Evolutionary conservation across 2,329 filamentous ascomycete genomes (phyloP).

Genomic region (Zymoseptoria pseudotritici): DNA sequence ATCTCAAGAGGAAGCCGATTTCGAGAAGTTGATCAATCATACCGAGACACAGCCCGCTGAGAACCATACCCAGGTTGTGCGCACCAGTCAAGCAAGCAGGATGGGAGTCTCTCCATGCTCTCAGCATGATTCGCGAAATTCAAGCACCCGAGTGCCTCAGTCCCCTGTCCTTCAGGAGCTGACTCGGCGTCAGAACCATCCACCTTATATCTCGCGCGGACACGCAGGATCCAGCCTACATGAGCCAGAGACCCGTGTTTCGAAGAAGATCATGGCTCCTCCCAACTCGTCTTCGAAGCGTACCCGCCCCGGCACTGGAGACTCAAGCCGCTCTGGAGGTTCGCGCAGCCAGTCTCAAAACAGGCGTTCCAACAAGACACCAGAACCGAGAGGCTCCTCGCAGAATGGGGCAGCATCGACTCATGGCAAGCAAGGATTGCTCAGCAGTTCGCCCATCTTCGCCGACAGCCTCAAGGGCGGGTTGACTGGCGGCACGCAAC

Average conservation of each 20-base stretch:
- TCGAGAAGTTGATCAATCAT: neutral
- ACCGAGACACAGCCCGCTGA: neutral
- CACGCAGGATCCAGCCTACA: neutral
- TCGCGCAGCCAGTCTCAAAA: neutral
- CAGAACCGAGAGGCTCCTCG: slow-evolving; percentile 4
- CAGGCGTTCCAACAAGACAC: slow-evolving; percentile 3
- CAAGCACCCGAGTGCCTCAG: neutral
- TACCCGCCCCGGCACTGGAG: slow-evolving; percentile 3
- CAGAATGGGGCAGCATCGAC: neutral
- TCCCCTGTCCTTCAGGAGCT: neutral
- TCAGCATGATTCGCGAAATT: neutral
- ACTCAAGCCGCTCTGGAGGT: neutral
- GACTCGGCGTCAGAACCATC: neutral
- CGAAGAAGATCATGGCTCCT: slow-evolving; percentile 15
- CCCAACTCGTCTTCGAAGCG: slow-evolving; percentile 25
- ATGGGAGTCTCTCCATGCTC: neutral
- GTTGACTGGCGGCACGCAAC: neutral
- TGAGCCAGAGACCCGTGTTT: slow-evolving; percentile 2
- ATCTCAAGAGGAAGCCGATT: neutral
- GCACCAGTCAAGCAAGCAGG: neutral
- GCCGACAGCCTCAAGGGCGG: slow-evolving; percentile 1
- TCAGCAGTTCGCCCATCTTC: slow-evolving; percentile 22
- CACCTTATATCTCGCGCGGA: neutral
- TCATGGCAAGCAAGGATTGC: neutral
- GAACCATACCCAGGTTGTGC: neutral